phyloP scores from a whole-genome alignment of 495 filamentous ascomycete species.

The Aspergillus cavernicola region DNA sequence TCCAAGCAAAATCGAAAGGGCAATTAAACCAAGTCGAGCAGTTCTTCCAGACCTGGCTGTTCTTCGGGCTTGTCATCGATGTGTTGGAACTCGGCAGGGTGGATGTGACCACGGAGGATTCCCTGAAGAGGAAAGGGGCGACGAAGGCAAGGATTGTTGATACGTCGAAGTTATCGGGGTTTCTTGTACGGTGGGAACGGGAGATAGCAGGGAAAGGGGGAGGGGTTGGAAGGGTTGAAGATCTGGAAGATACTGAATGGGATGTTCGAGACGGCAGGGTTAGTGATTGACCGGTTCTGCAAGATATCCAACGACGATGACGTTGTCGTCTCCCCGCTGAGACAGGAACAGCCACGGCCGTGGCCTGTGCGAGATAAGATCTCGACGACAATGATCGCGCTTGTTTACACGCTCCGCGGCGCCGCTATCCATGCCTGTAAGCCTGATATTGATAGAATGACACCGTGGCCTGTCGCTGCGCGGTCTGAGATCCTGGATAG shows the following conservation, averaged over 20 bases:
- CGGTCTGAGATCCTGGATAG: slow-evolving; percentile 1
- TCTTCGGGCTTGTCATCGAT: slow-evolving; percentile 9
- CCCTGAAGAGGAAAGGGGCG: background rate
- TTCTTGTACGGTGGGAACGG: background rate
- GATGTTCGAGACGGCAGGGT: background rate
- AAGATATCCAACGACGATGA: background rate
- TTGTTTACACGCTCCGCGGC: background rate
- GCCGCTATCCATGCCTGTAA: slow-evolving; percentile 1
- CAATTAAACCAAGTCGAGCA: background rate
- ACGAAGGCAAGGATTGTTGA: background rate
- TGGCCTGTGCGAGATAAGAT: slow-evolving; percentile 10
- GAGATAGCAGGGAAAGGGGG: background rate
- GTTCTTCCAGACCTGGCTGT: slow-evolving; percentile 13
- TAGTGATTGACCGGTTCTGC: slow-evolving; percentile 5
- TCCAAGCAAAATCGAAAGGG: background rate
- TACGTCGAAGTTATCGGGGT: background rate
- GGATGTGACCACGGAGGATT: background rate
- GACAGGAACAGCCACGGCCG: background rate
- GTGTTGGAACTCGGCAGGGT: slow-evolving; percentile 2
- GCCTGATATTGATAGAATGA: background rate
- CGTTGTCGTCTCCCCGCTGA: background rate
- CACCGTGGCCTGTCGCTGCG: background rate
- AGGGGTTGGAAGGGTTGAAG: background rate
- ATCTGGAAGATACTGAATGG: slow-evolving; percentile 1
- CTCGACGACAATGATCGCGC: slow-evolving; percentile 2